phyloP scores from a whole-genome alignment of 108 stramenopile genomes.

The Mayamaea pseudoterrestris region DNA sequence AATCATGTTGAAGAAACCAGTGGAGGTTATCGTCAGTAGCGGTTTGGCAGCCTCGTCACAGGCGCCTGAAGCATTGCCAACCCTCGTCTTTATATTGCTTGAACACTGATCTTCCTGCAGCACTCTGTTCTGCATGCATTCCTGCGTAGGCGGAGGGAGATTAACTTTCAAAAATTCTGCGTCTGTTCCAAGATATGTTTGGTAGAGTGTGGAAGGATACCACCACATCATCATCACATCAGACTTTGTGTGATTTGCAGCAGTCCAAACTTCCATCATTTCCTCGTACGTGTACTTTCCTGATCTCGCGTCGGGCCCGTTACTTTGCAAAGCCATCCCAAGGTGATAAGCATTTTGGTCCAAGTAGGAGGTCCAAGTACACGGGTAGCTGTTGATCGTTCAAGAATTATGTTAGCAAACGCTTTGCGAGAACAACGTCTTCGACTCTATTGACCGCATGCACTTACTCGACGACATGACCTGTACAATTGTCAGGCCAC shows the following conservation, averaged over 20 bases:
- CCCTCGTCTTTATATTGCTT: not conserved
- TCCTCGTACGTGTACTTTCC: conserved; percentile 4
- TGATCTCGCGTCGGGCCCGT: conserved; percentile 2
- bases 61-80: conserved; percentile 12
- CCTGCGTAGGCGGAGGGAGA: conserved; percentile 12
- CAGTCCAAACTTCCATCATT: conserved; percentile 8
- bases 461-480: conserved; percentile 17
- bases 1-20: too few relatives aligned
- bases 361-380: conserved; percentile 2
- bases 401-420: too few relatives aligned
- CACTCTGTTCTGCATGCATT: conserved; percentile 10
- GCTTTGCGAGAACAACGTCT: too few relatives aligned
- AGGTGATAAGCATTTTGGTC: conserved; percentile 2
- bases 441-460: too few relatives aligned
- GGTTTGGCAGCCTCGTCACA: conserved; percentile 11
- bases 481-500: conserved; percentile 15
- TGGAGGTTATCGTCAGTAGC: not conserved
- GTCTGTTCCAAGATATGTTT: conserved; percentile 16
- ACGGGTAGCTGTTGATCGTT: too few relatives aligned
- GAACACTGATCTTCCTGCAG: conserved; percentile 5
- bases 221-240: conserved; percentile 14
- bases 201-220: conserved; percentile 8
- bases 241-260: conserved; percentile 9
- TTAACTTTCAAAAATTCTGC: conserved; percentile 11
- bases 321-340: conserved; percentile 1